A percentile compares a stretch with the other conserved stretches of the same genome.
Evolutionary conservation across 495 filamentous ascomycete genomes (phyloP).

Genomic region (Neurospora sp.): DNA sequence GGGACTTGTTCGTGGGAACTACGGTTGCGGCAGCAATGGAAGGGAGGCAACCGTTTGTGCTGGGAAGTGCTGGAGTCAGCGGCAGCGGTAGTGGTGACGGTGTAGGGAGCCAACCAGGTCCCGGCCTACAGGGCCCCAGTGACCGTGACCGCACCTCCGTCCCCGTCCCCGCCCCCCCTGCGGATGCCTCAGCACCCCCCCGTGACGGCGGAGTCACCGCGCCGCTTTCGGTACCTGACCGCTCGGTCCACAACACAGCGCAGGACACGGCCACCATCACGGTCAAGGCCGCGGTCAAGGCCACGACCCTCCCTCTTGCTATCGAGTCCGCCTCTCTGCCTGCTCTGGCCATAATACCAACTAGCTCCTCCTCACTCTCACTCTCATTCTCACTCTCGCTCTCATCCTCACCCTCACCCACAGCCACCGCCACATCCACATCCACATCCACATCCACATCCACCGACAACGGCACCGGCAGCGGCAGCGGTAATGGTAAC

Average conservation of each 20-base stretch:
- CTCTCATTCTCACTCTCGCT: slow-evolving; percentile 24
- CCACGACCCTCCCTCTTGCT: background rate
- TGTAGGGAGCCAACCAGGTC: background rate
- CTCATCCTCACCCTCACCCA: background rate
- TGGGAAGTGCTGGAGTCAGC: background rate
- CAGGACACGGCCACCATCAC: background rate
- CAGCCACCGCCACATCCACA: background rate
- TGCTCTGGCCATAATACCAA: background rate
- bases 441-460: background rate
- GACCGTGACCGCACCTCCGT: background rate
- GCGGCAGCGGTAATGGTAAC: slow-evolving; percentile 5
- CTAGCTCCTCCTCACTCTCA: slow-evolving; percentile 22
- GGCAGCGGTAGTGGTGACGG: background rate
- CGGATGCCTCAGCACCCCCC: background rate
- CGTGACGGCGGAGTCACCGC: background rate
- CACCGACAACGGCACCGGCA: background rate
- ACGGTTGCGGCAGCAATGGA: background rate
- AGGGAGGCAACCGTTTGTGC: background rate
- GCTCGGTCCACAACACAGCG: background rate
- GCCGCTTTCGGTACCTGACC: background rate
- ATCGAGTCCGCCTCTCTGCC: background rate
- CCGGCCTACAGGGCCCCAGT: background rate
- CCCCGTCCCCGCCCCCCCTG: background rate
- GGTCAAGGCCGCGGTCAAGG: background rate
- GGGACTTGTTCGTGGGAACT: background rate